Base-by-base conservation (phyloP, 768 basidiomycete genomes). In the Imleria badia region DNA sequence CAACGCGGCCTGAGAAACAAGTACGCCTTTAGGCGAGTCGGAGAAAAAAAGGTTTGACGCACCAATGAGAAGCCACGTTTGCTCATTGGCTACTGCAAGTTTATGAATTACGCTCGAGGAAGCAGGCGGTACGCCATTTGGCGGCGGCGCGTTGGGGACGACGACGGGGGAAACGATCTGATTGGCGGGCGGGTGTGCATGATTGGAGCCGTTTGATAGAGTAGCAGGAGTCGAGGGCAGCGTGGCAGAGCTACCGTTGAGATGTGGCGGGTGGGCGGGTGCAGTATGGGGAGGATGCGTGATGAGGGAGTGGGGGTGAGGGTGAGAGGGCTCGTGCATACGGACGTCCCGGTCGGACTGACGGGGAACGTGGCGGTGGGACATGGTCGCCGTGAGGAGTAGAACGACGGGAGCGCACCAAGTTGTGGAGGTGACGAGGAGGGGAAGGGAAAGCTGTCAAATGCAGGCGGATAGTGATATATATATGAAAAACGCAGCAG, bases 41-140 rank as follows among this genome's bases (percentile, higher is more conserved):
- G 26, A 20, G 34, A 50, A 60, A 52, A 30, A 29, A 43, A 57
- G 43, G 12, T 36, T 42, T 11, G 56, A 41, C 60, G 19, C 9
- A 91, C 94, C 94, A 71, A 96, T 94, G 63, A 95, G 76, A 58
- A 94, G 83, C 94, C 94, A 97, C 40, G 94, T 96, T 72, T 92
- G 88, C 69, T 96, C 94, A 72, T 97, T 96, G 47, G 94, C 91
- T 34, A 80, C 76, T 20, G 88, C 84, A 49, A 97, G 81, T 59
- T 91, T 91, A 72, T 87, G 83, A 55, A 91, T 83, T 48, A 85
- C 81, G 56, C 70, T 71, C 35, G 68, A 73, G 11, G 71, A 51
- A 49, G 58, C 42, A 2, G 64, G 58, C 1, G 58, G 44, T 3
- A 64, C 64, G 26, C 69, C 69, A 45, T 66, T 66, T 22, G 66